Base-by-base conservation (phyloP, 1,139 yeast genomes). In the Hansenula anomala region DNA sequence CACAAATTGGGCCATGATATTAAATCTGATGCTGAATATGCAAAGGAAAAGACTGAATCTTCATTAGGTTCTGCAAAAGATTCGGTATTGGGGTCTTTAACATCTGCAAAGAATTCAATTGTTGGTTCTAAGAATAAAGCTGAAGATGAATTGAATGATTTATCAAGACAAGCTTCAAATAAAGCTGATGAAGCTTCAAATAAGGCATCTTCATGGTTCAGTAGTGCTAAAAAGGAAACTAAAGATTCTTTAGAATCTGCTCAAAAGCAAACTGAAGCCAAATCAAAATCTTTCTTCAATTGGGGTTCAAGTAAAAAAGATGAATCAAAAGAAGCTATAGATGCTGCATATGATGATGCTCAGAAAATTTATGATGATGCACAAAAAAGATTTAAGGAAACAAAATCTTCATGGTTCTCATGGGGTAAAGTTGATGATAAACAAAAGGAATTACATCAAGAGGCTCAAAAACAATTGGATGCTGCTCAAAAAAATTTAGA, bases 41-140 rank as follows among this genome's bases (percentile, higher is more conserved):
- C 56, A 12, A 60, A 61, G 30, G 69, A 66, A 15, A 60, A 65
- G 7, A 68, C 63, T 19, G 63, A 68, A 62, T 69, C 66, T 38
- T 59, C 61, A 4, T 58, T 59, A 11, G 63, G 50, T 18, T 57
- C 53, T 31, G 66, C 63, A 30, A 59, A 61, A 31, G 61, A 58
- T 25, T 55, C 61, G 14, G 42, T 48, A 13, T 34, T 41, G n/a
- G 46, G 35, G 3, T 15, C 29, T 10, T 15, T 27, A 16, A 7
- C 36, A 6, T 45, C 46, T 22, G 39, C 43, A 6, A 44, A 37
- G n/a, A 33, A 34, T 27, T 24, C 45, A 3, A 37, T 49, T 5
- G 27, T 43, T 28, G 49, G 46, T 14, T 36, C 43, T n/a, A 40
- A 46, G 39, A 33, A 49, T 33, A 43, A 43, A 12, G 51, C 47